A percentile compares a stretch with the other conserved stretches of the same genome.
phyloP scores from a whole-genome alignment of 345 rosid species.

The Camelina sativa region DNA sequence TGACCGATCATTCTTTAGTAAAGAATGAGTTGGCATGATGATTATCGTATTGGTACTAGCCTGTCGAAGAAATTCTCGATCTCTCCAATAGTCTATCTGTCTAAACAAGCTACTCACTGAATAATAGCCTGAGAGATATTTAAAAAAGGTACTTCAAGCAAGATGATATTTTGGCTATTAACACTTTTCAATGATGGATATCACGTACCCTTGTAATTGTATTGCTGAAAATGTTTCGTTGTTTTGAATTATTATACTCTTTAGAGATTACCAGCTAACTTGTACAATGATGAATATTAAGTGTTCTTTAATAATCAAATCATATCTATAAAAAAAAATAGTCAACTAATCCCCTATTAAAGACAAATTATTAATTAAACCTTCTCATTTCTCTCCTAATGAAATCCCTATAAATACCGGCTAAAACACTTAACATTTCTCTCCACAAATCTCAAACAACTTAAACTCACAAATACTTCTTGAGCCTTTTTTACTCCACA shows the following conservation, averaged over 20 bases:
- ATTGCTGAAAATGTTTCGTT: no score
- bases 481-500: background rate
- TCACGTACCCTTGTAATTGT: no score
- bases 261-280: conserved; percentile 26
- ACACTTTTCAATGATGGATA: no score
- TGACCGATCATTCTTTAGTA: no score
- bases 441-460: conserved; percentile 26
- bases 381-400: background rate
- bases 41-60: no score
- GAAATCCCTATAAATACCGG: conserved; percentile 34
- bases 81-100: no score
- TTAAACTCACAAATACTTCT: conserved; percentile 8
- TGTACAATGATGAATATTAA: background rate
- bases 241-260: background rate
- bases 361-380: background rate
- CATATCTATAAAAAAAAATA: background rate
- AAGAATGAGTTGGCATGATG: no score
- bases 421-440: conserved; percentile 8
- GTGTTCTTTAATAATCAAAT: conserved; percentile 6
- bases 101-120: no score
- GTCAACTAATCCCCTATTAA: background rate
- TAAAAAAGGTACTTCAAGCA: no score
- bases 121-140: no score
- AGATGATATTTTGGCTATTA: no score
- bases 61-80: no score